Evolutionary conservation across 345 rosid genomes (phyloP).

Genomic region (Jatropha curcas): DNA sequence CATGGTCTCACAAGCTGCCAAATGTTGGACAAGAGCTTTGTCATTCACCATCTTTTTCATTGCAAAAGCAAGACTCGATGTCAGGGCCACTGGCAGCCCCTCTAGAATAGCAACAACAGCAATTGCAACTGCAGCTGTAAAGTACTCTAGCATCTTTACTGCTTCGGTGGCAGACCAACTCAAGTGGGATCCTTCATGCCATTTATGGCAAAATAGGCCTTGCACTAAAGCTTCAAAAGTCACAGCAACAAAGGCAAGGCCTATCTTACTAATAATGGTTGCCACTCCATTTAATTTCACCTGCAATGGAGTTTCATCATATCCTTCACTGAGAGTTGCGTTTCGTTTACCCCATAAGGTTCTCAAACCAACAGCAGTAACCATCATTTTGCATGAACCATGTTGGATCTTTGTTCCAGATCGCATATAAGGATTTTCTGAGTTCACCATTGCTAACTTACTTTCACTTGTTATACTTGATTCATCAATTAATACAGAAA

Average conservation of each 20-base stretch:
- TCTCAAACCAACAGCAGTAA: conserved; percentile 90
- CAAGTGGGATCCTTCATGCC: conserved; percentile 41
- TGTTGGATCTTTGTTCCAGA: conserved; percentile 87
- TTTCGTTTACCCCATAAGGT: conserved; percentile 89
- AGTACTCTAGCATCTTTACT: conserved; percentile 62
- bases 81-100: conserved; percentile 86
- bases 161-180: conserved; percentile 78
- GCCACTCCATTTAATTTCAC: conserved; percentile 90
- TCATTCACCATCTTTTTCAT: conserved; percentile 97
- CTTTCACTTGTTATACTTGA: conserved; percentile 83
- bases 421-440: conserved; percentile 66
- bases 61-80: conserved; percentile 82
- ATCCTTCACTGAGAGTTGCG: conserved; percentile 85
- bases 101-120: conserved; percentile 91
- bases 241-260: conserved; percentile 67
- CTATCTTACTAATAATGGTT: conserved; percentile 73
- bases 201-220: conserved; percentile 57
- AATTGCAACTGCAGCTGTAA: conserved; percentile 78
- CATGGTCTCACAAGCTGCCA: conserved; percentile 94
- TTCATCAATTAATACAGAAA: conserved; percentile 70
- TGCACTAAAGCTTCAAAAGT: conserved; percentile 75
- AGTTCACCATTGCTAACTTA: conserved; percentile 62
- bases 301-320: conserved; percentile 89
- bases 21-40: conserved; percentile 77
- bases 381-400: conserved; percentile 83